Conservation (phyloP, 2,329 filamentous ascomycete genomes). For the Scedosporium aurantiacum region DNA sequence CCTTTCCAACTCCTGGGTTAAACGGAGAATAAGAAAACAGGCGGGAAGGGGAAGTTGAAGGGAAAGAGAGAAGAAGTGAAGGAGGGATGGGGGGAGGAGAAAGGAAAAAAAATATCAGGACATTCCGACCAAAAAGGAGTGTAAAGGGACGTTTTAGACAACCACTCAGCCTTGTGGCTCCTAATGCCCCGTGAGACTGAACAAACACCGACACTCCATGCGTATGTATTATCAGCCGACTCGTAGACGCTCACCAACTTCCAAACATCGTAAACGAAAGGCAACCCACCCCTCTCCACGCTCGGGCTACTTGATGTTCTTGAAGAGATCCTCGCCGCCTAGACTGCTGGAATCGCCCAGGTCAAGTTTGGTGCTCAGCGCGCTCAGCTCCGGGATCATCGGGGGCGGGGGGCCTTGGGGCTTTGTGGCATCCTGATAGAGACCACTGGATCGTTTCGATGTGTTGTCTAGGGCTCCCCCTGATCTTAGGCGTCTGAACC, state of each 20-base stretch:
- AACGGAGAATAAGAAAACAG: neutral
- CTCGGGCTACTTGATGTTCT: slow-evolving; percentile 40
- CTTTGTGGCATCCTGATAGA: slow-evolving; percentile 27
- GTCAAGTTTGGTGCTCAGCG: slow-evolving; percentile 38
- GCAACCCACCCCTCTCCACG: neutral
- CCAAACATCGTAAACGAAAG: neutral
- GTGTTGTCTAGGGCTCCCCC: slow-evolving; percentile 19
- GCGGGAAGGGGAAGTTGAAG: neutral
- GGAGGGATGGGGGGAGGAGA: neutral
- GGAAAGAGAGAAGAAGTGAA: neutral
- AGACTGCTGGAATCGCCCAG: slow-evolving; percentile 31
- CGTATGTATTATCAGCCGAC: neutral
- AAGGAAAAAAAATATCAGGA: neutral
- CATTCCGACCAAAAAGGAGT: neutral
- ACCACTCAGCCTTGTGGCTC: neutral
- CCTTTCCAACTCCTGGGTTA: neutral
- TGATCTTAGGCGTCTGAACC: slow-evolving; percentile 44
- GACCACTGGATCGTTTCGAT: slow-evolving; percentile 30
- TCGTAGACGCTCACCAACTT: neutral
- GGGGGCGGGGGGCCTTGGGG: slow-evolving; percentile 42
- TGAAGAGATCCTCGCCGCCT: slow-evolving; percentile 42
- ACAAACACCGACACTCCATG: neutral
- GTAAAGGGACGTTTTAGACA: neutral
- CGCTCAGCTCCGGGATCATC: slow-evolving; percentile 48
- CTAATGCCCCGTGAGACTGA: neutral